These are phyloP conservation scores for Ulota crispa DNA, from an alignment of 225 moss, liverwort and hornwort species.

Conservation along the genomic window DNA sequence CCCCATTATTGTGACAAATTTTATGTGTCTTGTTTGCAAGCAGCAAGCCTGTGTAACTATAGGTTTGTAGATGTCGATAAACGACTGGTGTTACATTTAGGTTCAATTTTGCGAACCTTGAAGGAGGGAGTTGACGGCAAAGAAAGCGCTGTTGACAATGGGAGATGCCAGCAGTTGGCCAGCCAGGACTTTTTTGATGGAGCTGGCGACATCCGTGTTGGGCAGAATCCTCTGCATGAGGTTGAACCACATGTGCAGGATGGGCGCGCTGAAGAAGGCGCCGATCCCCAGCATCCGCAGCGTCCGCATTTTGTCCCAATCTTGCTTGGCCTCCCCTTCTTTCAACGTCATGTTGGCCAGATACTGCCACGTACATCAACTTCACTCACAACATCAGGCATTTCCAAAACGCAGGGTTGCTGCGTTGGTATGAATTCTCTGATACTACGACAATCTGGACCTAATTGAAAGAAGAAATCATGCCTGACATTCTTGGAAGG, in stretches of 20 bases:
- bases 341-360: constrained; percentile 25
- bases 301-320: constrained; percentile 51
- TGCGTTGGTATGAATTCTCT: neutral
- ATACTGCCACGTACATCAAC: constrained; percentile 4
- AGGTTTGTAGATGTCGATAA: too few relatives aligned
- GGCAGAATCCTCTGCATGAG: constrained; percentile 45
- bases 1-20: too few relatives aligned
- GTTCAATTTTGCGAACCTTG: constrained; percentile 35
- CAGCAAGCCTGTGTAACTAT: too few relatives aligned
- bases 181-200: constrained; percentile 47
- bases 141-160: constrained; percentile 41
- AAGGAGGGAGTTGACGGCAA: constrained; percentile 41
- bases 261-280: constrained; percentile 41
- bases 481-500: too few relatives aligned
- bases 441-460: neutral
- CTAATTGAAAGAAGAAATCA: too few relatives aligned
- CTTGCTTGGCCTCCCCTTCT: constrained; percentile 41
- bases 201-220: constrained; percentile 19
- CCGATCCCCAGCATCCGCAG: constrained; percentile 53
- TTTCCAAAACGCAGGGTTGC: neutral
- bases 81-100: too few relatives aligned
- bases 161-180: constrained; percentile 47
- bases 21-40: too few relatives aligned
- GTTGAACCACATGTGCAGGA: constrained; percentile 62
- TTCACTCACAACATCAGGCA: too few relatives aligned